Percentiles rank a stretch among this genome's conserved stretches.
phyloP scores from a whole-genome alignment of 2,329 filamentous ascomycete species.

The Zopfia rhizophila region DNA sequence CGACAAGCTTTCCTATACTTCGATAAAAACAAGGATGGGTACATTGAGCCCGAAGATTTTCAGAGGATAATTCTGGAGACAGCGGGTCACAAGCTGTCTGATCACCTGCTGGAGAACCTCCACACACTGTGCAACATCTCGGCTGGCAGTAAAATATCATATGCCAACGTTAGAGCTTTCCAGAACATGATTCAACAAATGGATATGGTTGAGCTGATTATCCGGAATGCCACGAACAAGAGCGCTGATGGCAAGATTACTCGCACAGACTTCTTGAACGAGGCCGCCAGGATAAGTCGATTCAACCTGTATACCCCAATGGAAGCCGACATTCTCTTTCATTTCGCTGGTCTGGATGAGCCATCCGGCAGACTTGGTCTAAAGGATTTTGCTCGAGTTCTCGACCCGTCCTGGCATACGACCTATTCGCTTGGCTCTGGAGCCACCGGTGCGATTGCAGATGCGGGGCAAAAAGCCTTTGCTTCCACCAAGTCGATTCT shows the following conservation, averaged over 20 bases:
- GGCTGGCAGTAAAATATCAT: constrained; percentile 90
- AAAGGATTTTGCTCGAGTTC: constrained; percentile 89
- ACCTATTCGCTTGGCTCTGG: constrained; percentile 66
- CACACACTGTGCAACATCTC: constrained; percentile 96
- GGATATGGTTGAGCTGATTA: constrained; percentile 94
- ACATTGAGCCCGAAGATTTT: constrained; percentile 95
- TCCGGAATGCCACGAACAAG: constrained; percentile 85
- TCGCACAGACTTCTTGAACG: constrained; percentile 90
- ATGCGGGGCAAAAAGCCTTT: constrained; percentile 63
- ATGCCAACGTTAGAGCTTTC: constrained; percentile 96
- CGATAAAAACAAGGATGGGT: constrained; percentile 91
- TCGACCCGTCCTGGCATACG: constrained; percentile 90
- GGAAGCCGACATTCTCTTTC: constrained; percentile 98
- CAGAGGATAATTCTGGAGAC: constrained; percentile 96
- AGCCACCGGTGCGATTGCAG: constrained; percentile 52
- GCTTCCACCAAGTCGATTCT: constrained; percentile 68
- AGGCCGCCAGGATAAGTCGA: constrained; percentile 88
- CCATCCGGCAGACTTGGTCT: constrained; percentile 85
- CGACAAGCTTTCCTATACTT: constrained; percentile 93
- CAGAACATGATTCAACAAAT: constrained; percentile 98
- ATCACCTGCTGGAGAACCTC: constrained; percentile 91
- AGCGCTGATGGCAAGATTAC: constrained; percentile 93
- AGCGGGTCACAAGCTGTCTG: constrained; percentile 93
- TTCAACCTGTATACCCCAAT: constrained; percentile 98
- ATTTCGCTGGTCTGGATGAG: constrained; percentile 93